Conservation (phyloP, 23 red algal genomes). For the Gracilaria vermiculophylla region DNA sequence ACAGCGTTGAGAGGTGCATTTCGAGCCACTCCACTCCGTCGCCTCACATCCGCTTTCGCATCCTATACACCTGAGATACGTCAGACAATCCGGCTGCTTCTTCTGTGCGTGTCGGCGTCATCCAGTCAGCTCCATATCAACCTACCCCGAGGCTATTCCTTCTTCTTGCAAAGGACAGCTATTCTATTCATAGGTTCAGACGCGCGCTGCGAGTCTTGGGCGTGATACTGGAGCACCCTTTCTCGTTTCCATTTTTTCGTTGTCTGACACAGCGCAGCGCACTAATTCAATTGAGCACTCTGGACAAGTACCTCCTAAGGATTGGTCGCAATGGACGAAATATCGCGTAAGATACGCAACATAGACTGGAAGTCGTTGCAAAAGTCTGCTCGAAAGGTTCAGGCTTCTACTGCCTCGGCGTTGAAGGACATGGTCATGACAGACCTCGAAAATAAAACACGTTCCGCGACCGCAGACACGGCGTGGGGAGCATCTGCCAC, state of each 20-base stretch:
- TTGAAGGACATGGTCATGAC: conserved; percentile 97
- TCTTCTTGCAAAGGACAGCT: no score
- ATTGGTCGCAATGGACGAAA: conserved; percentile 55
- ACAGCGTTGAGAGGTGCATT: not conserved
- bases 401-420: conserved; percentile 61
- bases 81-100: not conserved
- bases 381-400: conserved; percentile 60
- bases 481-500: conserved; percentile 73
- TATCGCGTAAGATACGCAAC: conserved; percentile 52
- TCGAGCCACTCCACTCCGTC: not conserved
- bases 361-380: conserved; percentile 87
- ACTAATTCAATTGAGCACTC: not conserved
- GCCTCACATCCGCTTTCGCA: not conserved
- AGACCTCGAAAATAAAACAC: conserved; percentile 92
- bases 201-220: not conserved
- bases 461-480: conserved; percentile 79
- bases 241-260: not conserved
- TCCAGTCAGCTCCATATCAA: not conserved
- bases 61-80: not conserved
- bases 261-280: not conserved
- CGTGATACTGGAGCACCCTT: not conserved
- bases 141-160: not conserved
- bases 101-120: not conserved
- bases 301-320: not conserved
- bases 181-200: no score